Conservation (phyloP, 2,329 filamentous ascomycete species). For the Hymenoscyphus repandus region DNA sequence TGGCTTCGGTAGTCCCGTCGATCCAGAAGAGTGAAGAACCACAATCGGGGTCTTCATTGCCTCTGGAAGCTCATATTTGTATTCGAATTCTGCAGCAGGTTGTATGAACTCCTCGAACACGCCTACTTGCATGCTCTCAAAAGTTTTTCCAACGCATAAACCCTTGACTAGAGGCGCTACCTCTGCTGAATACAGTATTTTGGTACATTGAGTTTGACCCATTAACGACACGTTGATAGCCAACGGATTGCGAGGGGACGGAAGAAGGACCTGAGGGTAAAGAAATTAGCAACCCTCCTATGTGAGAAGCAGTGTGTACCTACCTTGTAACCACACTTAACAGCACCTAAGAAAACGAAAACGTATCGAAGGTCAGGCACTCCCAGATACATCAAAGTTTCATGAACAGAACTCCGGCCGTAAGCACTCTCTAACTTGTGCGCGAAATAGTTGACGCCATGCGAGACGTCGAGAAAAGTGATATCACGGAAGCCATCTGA, state of each 20-base stretch:
- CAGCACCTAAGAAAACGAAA: conserved; percentile 5
- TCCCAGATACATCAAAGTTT: conserved; percentile 10
- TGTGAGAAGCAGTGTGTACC: neutral
- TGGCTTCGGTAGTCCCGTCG: conserved; percentile 15
- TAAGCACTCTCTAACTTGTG: conserved; percentile 1
- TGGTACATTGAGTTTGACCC: conserved; percentile 2
- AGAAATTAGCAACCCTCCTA: neutral
- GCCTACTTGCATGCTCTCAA: neutral
- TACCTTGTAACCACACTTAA: conserved; percentile 11
- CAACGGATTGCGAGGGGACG: conserved; percentile 8
- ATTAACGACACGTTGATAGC: conserved; percentile 2
- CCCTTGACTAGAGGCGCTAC: neutral
- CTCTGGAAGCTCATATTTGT: conserved; percentile 24
- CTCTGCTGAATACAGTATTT: neutral
- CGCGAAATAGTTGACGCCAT: conserved; percentile 1
- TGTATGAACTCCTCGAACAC: conserved; percentile 2
- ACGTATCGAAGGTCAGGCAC: conserved; percentile 7
- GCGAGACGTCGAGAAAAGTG: conserved; percentile 2
- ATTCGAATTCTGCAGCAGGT: neutral
- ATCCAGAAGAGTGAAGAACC: conserved; percentile 16
- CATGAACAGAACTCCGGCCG: conserved; percentile 1
- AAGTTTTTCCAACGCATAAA: neutral
- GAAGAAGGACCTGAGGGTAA: conserved; percentile 3
- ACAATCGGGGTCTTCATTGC: conserved; percentile 4
- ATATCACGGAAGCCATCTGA: conserved; percentile 8